These are phyloP conservation scores for Geosiphon pyriformis DNA, from an alignment of 192 early-diverging fungal species.

Conservation along the genomic window DNA sequence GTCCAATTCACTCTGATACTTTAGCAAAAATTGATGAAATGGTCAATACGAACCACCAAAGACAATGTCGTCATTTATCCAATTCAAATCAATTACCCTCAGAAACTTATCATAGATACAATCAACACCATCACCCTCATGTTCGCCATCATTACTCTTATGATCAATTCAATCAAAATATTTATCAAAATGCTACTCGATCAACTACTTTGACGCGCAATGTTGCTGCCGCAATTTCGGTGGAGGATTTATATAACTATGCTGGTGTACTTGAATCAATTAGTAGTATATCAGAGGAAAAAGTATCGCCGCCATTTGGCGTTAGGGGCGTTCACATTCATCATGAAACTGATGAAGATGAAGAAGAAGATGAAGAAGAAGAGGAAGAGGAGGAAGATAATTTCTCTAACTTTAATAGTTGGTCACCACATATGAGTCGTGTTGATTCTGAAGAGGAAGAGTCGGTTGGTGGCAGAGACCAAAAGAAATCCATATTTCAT, in stretches of 20 bases:
- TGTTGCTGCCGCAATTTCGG: background rate
- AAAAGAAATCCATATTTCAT: too few species aligned
- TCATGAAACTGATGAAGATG: background rate
- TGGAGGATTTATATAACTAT: background rate
- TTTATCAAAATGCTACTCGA: too few species aligned
- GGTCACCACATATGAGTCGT: background rate
- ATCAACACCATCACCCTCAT: background rate
- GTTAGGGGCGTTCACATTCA: background rate
- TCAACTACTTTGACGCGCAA: background rate
- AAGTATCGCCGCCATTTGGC: background rate
- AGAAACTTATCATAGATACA: background rate
- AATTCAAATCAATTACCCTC: too few species aligned
- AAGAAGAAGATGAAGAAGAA: background rate
- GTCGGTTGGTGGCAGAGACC: too few species aligned
- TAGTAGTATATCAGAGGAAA: background rate
- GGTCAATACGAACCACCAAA: background rate
- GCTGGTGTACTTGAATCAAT: background rate
- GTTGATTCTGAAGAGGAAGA: background rate
- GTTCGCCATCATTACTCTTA: too few species aligned
- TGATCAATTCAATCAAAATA: too few species aligned
- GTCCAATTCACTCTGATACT: too few species aligned
- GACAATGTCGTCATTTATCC: background rate
- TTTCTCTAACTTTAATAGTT: background rate
- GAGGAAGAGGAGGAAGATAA: background rate
- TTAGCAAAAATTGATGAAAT: too few species aligned